Conservation (phyloP, 176 grass and related monocot species). For the Rhynchospora tenuis region DNA sequence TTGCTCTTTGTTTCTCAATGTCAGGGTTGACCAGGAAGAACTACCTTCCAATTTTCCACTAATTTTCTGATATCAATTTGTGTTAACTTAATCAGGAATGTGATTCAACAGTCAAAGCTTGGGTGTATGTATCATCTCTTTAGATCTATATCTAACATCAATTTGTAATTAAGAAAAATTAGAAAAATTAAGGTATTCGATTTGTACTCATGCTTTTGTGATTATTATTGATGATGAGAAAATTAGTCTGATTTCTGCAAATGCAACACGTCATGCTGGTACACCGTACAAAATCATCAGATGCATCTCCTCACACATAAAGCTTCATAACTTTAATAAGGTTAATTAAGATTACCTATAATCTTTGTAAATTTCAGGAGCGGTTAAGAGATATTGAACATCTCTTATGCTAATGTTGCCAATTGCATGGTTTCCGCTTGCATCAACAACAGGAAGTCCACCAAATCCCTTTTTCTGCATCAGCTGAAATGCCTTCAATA, state of each 20-base stretch:
- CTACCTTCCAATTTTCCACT: not conserved
- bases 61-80: not conserved
- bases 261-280: not conserved
- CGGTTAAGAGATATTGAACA: constrained; percentile 90
- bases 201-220: too few relatives aligned
- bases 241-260: not conserved
- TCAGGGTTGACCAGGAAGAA: not conserved
- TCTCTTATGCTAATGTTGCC: constrained; percentile 99
- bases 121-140: too few relatives aligned
- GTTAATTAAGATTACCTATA: constrained; percentile 48
- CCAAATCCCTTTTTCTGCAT: constrained; percentile 84
- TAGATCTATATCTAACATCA: too few relatives aligned
- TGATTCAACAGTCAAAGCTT: too few relatives aligned
- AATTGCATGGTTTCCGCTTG: constrained; percentile 49
- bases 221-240: too few relatives aligned
- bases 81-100: not conserved
- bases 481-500: constrained; percentile 86
- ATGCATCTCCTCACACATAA: not conserved
- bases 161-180: too few relatives aligned
- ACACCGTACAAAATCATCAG: not conserved
- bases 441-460: constrained; percentile 83
- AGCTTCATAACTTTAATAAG: not conserved
- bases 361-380: constrained; percentile 89
- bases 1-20: not conserved
- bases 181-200: too few relatives aligned